Conservation (phyloP, 192 early-diverging fungal genomes). For the Rhizophlyctis rosea region DNA sequence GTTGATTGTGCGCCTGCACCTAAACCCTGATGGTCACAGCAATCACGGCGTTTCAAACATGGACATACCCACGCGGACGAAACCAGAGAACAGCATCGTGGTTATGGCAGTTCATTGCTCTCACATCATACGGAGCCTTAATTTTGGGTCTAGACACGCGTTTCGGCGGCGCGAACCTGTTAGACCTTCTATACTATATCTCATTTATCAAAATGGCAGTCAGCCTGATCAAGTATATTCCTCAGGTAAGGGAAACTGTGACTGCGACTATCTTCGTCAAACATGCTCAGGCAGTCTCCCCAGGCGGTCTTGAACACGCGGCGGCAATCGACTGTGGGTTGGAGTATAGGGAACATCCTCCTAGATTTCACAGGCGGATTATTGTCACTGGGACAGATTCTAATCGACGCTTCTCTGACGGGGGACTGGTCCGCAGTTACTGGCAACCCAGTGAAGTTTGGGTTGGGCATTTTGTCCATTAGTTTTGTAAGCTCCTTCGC, state of each 20-base stretch:
- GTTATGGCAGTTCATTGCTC: conserved; percentile 36
- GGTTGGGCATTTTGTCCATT: conserved; percentile 75
- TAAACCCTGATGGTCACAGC: conserved; percentile 31
- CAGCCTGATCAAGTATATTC: conserved; percentile 68
- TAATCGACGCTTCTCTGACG: conserved; percentile 66
- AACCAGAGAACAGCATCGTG: conserved; percentile 43
- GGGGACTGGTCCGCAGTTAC: conserved; percentile 60
- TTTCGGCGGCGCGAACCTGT: conserved; percentile 30
- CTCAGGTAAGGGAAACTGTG: conserved; percentile 39
- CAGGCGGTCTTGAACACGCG: conserved; percentile 67
- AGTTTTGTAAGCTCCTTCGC: conserved; percentile 51
- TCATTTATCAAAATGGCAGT: conserved; percentile 76
- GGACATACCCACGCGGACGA: conserved; percentile 17
- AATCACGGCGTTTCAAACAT: conserved; percentile 26
- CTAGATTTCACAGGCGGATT: conserved; percentile 83
- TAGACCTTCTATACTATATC: conserved; percentile 70
- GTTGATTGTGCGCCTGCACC: background rate
- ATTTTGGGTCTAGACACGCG: conserved; percentile 23
- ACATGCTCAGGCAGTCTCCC: background rate
- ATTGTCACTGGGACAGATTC: conserved; percentile 70
- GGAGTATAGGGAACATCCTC: conserved; percentile 86
- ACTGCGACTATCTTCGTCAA: background rate
- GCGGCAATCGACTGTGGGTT: conserved; percentile 79
- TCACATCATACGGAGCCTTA: conserved; percentile 30
- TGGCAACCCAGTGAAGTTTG: conserved; percentile 53